These are phyloP conservation scores for Heritiera fomes DNA, from an alignment of 345 rosid genomes.

Conservation along the genomic window DNA sequence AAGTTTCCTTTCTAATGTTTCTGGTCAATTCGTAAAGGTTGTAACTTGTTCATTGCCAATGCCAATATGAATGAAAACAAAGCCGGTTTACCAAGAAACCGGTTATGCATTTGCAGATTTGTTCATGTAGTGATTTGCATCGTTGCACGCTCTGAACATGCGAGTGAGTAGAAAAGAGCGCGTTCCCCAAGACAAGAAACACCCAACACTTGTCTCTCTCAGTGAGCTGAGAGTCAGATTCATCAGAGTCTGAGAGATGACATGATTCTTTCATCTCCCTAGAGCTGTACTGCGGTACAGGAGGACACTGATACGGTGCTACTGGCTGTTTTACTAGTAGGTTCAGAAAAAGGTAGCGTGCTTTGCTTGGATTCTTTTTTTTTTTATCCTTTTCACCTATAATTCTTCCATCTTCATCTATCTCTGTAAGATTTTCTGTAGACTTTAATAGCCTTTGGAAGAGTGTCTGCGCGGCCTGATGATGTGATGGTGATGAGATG, in stretches of 20 bases:
- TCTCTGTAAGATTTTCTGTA: conserved; percentile 14
- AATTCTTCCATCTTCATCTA: not conserved
- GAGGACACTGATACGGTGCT: not conserved
- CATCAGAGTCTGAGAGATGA: not conserved
- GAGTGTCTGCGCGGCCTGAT: conserved; percentile 29
- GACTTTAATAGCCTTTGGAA: conserved; percentile 19
- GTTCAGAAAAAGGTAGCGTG: not conserved
- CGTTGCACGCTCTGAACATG: not conserved
- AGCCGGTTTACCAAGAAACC: too few species aligned
- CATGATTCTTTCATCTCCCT: not conserved
- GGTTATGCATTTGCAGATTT: not conserved
- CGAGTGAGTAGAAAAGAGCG: not conserved
- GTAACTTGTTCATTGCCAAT: not conserved
- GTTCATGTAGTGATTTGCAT: not conserved
- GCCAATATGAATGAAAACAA: not conserved
- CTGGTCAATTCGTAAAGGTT: not conserved
- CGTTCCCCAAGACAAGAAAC: conserved; percentile 22
- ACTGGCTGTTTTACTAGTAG: not conserved
- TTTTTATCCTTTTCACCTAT: not conserved
- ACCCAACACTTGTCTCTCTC: not conserved
- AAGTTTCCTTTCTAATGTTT: not conserved
- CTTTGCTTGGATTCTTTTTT: not conserved
- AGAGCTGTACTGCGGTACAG: not conserved
- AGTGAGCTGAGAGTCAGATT: not conserved
- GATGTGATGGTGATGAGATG: conserved; percentile 58